Conservation (phyloP, 2,329 filamentous ascomycete species). For the Pyrenophora tritici-repentis region DNA sequence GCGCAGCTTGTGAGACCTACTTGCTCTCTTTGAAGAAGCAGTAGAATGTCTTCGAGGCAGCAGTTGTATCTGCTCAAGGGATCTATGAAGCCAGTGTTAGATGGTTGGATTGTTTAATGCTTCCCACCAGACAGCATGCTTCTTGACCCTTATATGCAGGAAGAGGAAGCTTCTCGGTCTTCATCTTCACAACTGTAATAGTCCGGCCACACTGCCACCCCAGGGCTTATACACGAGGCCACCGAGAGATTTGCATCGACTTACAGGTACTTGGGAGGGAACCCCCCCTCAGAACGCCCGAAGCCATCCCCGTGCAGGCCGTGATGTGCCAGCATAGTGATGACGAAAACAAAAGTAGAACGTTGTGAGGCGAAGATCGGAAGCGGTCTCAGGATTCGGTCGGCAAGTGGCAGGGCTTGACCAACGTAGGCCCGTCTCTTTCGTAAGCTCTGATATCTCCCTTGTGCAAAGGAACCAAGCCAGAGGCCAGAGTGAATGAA, state of each 20-base stretch:
- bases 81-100: conserved; percentile 11
- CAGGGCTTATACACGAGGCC: conserved; percentile 14
- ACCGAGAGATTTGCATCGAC: conserved; percentile 6
- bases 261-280: conserved; percentile 19
- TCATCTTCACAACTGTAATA: neutral
- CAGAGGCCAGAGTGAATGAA: conserved; percentile 9
- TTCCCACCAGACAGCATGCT: conserved; percentile 1
- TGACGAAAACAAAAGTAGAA: conserved; percentile 13
- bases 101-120: neutral
- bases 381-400: conserved; percentile 13
- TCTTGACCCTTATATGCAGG: conserved; percentile 16
- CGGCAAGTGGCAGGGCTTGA: conserved; percentile 7
- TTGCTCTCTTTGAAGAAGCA: conserved; percentile 5
- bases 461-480: conserved; percentile 7
- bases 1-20: conserved; percentile 15
- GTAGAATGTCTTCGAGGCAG: conserved; percentile 1
- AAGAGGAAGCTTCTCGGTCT: conserved; percentile 2
- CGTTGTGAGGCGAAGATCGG: conserved; percentile 11
- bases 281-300: conserved; percentile 16
- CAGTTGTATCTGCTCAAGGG: conserved; percentile 12
- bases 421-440: conserved; percentile 9
- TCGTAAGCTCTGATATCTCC: conserved; percentile 9
- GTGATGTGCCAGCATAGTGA: conserved; percentile 21
- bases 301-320: conserved; percentile 15
- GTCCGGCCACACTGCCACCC: conserved; percentile 20